Base-by-base conservation (phyloP, 2,329 filamentous ascomycete species). In the Nigrospora osmanthi region DNA sequence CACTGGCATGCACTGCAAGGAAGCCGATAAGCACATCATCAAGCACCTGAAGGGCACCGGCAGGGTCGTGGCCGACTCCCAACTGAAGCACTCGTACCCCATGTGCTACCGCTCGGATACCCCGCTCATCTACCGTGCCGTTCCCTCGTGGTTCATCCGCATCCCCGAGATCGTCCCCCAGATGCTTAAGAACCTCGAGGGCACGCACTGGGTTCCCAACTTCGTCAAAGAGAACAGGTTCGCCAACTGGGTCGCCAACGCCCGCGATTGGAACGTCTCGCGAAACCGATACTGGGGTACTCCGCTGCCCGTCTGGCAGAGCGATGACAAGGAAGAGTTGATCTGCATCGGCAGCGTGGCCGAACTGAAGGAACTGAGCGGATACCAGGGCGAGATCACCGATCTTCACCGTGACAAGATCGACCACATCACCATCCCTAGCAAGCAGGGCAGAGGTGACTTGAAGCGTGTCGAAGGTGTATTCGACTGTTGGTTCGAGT, bases 401-500 rank as follows among this genome's bases (percentile, higher is more conserved):
- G 90, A 97, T 58, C 76, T 97, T 31, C 91, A 97, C 64, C 84
- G 90, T 43, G 89, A 96, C 65, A 91, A 91, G 65, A 85, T 97
- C 51, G 91, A 97, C 59, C 75, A 89, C 54, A 95, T 97, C 63
- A 95, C 89, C 38, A 96, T 97, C 51, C 90, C 90, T 1, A 94
- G 87, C 61, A 86, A 87, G 65, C 77, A 84, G 67, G 90, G 90
- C 54, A 95, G 91, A 60, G 90, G 89, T 16, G 73, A 76, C n/a
- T 70, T 96, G 50, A 83, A 77, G 56, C 83, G 90, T 54, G 77
- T 93, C 11, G 83, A 89, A 42, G 89, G 95, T 62, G 88, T 96
- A 5, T 95, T 96, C 56, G 90, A 96, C 67, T 96, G 90, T 62
- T 96, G 90, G 89, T 95, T 95, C 51, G 90, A 96, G 66, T 95